Evolutionary conservation across 73 alveolate species (phyloP).

Genomic region (Blepharisma japonicum): DNA sequence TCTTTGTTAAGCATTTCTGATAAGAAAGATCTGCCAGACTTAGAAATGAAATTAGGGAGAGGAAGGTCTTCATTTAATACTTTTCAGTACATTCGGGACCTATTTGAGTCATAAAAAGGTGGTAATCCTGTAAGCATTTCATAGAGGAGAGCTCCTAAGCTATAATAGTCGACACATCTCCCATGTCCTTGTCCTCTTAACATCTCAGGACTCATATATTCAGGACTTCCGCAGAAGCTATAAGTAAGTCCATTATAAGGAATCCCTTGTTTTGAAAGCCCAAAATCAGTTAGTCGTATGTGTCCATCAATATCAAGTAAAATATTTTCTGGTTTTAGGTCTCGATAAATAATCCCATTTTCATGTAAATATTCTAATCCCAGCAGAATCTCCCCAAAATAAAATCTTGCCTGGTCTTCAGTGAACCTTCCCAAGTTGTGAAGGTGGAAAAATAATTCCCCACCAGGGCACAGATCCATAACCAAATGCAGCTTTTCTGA

Average conservation of each 20-base stretch:
- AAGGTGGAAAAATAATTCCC: constrained; percentile 72
- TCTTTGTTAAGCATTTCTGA: constrained; percentile 40
- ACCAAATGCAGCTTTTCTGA: constrained; percentile 72
- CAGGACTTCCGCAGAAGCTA: constrained; percentile 93
- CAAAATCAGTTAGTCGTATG: constrained; percentile 90
- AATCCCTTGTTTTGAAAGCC: constrained; percentile 79
- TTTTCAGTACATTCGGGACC: constrained; percentile 53
- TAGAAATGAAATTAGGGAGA: constrained; percentile 51
- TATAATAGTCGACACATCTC: constrained; percentile 78
- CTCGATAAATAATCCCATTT: constrained; percentile 83
- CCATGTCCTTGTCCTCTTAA: constrained; percentile 72
- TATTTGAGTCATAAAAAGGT: constrained; percentile 75
- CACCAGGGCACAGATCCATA: constrained; percentile 91
- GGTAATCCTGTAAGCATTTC: constrained; percentile 92
- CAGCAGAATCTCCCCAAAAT: constrained; percentile 79
- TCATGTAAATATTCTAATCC: constrained; percentile 86
- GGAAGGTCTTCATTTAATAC: constrained; percentile 49
- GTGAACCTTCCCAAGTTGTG: constrained; percentile 46
- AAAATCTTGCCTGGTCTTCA: constrained; percentile 83
- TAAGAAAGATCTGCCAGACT: constrained; percentile 36
- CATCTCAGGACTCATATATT: constrained; percentile 89
- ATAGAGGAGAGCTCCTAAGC: constrained; percentile 84
- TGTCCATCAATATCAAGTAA: constrained; percentile 88
- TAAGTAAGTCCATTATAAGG: constrained; percentile 69
- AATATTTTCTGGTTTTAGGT: constrained; percentile 92